Evolutionary conservation across 345 rosid species (phyloP), one percentile per base, ranked within the genome.

Genomic region (Triadica sebifera): DNA sequence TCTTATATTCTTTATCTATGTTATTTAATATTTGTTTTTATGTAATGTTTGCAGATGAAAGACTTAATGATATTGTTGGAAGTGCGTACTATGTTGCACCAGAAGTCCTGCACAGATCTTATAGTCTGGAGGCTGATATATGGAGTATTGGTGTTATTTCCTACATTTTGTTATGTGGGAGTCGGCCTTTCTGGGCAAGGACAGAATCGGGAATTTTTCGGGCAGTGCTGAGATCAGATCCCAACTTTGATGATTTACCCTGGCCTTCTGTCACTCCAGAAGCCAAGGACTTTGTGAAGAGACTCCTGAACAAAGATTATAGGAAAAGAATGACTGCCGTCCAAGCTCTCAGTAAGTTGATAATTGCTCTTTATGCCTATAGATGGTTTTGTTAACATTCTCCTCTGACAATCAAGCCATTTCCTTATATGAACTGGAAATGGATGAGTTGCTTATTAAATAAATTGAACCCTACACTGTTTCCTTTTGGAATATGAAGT

Each of bases 51-150:
- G 69, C 93, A 96, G 99, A 92, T 83, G 95, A 90, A 71, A 92
- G 98, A 71, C 92, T 91, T 80, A 96, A 87, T 65, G 98, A 96
- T 79, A 91, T 96, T 69, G 99, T 96, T 69, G 99, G 99, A 65
- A 96, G 98, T 84, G 98, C 98, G 71, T 96, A 90, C 83, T 93
- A 96, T 81, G 99, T 96, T 72, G 93, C 99, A 22, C 97, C 99
- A 38, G 98, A 96, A 88, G 99, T 96, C 67, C 94, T 96, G 57
- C 98, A 96, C 81, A 93, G 98, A 85, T 91, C 95, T 55, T 96
- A 96, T 81, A 86, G 89, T 69, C 82, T 89, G 38, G 99, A 96
- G 78, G 98, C 96, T 39, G 99, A 96, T 85, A 85, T 91, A 80
- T 96, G 99, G 99, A 93, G 99, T 77, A 85, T 96, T 62, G 99